A percentile compares a stretch with the other conserved stretches of the same genome.
Evolutionary conservation across 257 asterid genomes (phyloP).

Genomic region (Perilla frutescens): DNA sequence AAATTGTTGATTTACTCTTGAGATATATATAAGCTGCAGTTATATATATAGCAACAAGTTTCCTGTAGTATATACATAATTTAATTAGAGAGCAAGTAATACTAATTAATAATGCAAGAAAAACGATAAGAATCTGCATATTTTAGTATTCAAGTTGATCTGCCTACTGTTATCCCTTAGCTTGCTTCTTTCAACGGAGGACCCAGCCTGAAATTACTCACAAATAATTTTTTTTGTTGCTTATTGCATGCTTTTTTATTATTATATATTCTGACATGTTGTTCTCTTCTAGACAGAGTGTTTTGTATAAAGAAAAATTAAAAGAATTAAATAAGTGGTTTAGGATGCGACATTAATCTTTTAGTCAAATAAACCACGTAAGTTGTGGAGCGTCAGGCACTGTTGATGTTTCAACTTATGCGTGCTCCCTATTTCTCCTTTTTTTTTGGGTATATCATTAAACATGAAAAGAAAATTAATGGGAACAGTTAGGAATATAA

Average conservation of each 20-base stretch:
- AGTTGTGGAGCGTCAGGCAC: slow-evolving; percentile 16
- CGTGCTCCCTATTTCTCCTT: not conserved
- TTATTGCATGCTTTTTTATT: not conserved
- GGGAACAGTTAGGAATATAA: not conserved
- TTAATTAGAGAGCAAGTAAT: slow-evolving; percentile 39
- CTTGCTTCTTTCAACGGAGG: slow-evolving; percentile 33
- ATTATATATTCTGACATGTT: not conserved
- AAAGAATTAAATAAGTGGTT: slow-evolving; percentile 16
- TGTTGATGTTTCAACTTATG: slow-evolving; percentile 23
- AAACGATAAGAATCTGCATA: not conserved
- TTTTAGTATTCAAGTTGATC: not conserved
- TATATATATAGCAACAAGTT: slow-evolving; percentile 24
- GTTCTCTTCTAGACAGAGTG: too few relatives aligned
- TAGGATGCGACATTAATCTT: slow-evolving; percentile 17
- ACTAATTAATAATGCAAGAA: slow-evolving; percentile 29
- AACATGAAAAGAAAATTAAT: not conserved
- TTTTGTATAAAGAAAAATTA: not conserved
- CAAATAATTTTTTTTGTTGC: slow-evolving; percentile 31
- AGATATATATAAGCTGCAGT: not conserved
- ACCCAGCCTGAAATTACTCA: slow-evolving; percentile 40
- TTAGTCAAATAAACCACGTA: slow-evolving; percentile 20
- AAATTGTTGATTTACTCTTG: not conserved
- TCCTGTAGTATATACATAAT: not conserved
- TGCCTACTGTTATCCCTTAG: slow-evolving; percentile 25
- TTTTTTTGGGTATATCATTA: too few relatives aligned